A percentile compares a stretch with the other conserved stretches of the same genome.
These are phyloP conservation scores for Priceomyces carsonii DNA, from an alignment of 805 yeast species.

Conservation along the genomic window DNA sequence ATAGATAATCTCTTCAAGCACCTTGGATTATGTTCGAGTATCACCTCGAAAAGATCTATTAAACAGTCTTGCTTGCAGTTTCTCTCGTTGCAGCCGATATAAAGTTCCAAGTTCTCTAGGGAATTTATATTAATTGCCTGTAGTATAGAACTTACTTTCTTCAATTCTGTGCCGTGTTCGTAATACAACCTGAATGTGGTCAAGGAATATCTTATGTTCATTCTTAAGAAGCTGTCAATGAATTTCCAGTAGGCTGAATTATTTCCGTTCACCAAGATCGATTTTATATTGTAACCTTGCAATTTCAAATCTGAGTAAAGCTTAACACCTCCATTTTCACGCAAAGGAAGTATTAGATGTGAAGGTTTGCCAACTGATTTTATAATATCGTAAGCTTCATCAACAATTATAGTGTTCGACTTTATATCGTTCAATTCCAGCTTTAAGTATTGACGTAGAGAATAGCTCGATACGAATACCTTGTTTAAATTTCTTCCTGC, in stretches of 20 bases:
- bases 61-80: constrained; percentile 46
- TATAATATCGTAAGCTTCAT: constrained; percentile 12
- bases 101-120: constrained; percentile 47
- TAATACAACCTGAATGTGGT: constrained; percentile 27
- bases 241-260: constrained; percentile 15
- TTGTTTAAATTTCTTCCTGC: constrained; percentile 5
- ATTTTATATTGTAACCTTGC: constrained; percentile 12
- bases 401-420: constrained; percentile 20
- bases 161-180: constrained; percentile 12
- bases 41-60: constrained; percentile 38
- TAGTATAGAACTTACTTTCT: constrained; percentile 11
- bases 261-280: constrained; percentile 17
- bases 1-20: constrained; percentile 37
- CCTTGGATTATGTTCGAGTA: constrained; percentile 28
- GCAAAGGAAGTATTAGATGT: constrained; percentile 5
- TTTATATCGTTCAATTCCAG: constrained; percentile 5
- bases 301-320: too few relatives aligned
- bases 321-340: too few relatives aligned
- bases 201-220: constrained; percentile 10
- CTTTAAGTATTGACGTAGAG: constrained; percentile 9
- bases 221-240: constrained; percentile 7
- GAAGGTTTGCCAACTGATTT: not conserved
- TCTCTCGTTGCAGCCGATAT: constrained; percentile 51
- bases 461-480: constrained; percentile 11
- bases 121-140: constrained; percentile 11